phyloP scores from a whole-genome alignment of 108 stramenopile species.

The Fragilaria radians region DNA sequence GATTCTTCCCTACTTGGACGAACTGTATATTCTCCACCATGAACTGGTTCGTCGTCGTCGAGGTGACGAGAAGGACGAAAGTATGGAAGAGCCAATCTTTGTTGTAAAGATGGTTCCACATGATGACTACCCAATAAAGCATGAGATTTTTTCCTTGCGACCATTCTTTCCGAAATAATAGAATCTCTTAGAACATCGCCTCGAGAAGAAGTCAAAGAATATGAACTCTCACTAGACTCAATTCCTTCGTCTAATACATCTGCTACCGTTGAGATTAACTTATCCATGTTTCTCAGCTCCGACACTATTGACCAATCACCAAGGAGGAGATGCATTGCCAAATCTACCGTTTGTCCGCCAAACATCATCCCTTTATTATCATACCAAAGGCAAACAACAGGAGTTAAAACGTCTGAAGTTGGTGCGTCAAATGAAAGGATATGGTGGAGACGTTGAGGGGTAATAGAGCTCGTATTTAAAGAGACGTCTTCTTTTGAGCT shows the following conservation, averaged over 20 bases:
- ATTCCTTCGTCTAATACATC: not conserved
- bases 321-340: slow-evolving; percentile 41
- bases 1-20: slow-evolving; percentile 42
- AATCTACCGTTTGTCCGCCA: slow-evolving; percentile 39
- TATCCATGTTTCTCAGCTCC: too few species aligned
- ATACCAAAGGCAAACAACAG: slow-evolving; percentile 42
- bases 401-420: slow-evolving; percentile 54
- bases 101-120: not conserved
- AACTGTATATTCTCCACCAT: slow-evolving; percentile 18
- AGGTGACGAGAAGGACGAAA: not conserved
- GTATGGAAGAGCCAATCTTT: not conserved
- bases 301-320: too few species aligned
- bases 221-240: not conserved
- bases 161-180: not conserved
- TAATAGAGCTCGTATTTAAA: slow-evolving; percentile 4
- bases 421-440: slow-evolving; percentile 23
- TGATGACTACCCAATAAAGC: not conserved
- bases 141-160: not conserved
- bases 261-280: too few species aligned
- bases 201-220: not conserved
- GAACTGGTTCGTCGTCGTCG: slow-evolving; percentile 7
- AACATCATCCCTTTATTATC: slow-evolving; percentile 30
- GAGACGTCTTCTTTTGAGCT: slow-evolving; percentile 1
- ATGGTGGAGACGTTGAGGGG: slow-evolving; percentile 6
- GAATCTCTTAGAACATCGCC: not conserved